These are phyloP conservation scores for Botryotinia convoluta DNA, from an alignment of 2,329 filamentous ascomycete species.

Conservation along the genomic window DNA sequence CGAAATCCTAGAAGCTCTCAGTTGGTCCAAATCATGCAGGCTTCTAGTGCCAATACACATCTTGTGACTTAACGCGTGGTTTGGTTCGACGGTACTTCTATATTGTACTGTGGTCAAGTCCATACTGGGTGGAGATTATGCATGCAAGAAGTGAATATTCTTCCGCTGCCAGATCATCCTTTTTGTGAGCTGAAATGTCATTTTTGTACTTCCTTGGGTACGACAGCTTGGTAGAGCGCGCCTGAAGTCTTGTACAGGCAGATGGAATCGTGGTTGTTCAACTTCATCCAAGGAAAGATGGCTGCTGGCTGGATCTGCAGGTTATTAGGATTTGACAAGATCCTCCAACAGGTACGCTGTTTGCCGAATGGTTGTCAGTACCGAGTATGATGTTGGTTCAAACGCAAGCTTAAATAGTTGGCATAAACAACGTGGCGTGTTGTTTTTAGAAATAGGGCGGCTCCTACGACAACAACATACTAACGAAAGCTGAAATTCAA, in stretches of 20 bases:
- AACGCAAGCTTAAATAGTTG: not conserved
- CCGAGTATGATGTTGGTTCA: not conserved
- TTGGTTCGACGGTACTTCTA: not conserved
- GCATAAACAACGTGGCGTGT: not conserved
- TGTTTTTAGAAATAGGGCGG: not conserved
- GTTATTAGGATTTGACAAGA: not conserved
- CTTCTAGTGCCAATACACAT: not conserved
- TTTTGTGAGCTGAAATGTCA: not conserved
- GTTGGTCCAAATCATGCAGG: not conserved
- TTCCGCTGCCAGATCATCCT: conserved; percentile 16
- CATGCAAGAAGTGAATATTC: conserved; percentile 10
- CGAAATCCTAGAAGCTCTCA: not conserved
- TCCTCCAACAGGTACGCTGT: not conserved
- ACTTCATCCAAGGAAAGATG: not conserved
- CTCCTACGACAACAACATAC: not conserved
- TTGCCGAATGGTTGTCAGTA: not conserved
- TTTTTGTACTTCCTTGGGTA: not conserved
- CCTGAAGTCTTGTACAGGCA: not conserved
- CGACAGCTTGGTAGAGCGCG: not conserved
- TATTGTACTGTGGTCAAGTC: not conserved
- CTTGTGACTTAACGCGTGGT: not conserved
- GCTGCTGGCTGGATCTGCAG: not conserved
- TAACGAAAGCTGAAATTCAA: not conserved
- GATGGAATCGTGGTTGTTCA: not conserved
- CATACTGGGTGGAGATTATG: conserved; percentile 2